Conservation (phyloP, 768 basidiomycete genomes). For the Boletus vinaceobasis region DNA sequence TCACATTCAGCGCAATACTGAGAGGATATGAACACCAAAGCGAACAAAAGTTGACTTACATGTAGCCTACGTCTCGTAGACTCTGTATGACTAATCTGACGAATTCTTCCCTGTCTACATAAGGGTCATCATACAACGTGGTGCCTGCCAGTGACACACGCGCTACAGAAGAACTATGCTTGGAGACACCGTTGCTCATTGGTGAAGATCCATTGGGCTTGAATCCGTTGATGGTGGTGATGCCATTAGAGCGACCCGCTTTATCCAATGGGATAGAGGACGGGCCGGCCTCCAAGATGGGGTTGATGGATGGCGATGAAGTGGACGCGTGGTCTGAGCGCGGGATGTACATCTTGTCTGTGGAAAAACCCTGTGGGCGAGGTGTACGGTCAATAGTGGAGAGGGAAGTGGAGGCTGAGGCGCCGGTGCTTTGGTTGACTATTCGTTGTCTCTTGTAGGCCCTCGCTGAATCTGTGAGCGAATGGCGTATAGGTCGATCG, state of each 20-base stretch:
- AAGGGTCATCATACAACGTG: constrained; percentile 72
- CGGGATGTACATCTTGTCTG: constrained; percentile 49
- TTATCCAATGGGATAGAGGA: constrained; percentile 42
- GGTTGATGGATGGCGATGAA: constrained; percentile 44
- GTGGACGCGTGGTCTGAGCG: constrained; percentile 48
- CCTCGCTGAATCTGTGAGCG: constrained; percentile 45
- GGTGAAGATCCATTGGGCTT: constrained; percentile 36
- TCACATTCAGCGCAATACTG: constrained; percentile 8
- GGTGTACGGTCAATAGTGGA: constrained; percentile 20
- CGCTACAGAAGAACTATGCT: constrained; percentile 47
- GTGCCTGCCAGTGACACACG: constrained; percentile 70
- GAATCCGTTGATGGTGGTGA: constrained; percentile 44
- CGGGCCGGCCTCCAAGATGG: constrained; percentile 48
- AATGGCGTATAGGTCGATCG: not conserved
- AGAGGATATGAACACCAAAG: constrained; percentile 8
- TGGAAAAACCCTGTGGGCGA: constrained; percentile 26
- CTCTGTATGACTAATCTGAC: constrained; percentile 86
- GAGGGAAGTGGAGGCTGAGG: constrained; percentile 32
- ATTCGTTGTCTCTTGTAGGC: constrained; percentile 72
- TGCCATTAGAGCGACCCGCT: constrained; percentile 30
- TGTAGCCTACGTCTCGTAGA: constrained; percentile 81
- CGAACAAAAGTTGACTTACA: constrained; percentile 39
- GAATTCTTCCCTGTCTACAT: constrained; percentile 85
- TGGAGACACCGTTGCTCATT: constrained; percentile 49
- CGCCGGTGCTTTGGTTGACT: constrained; percentile 37